Conservation (phyloP, 2,329 filamentous ascomycete genomes). For the Tolypocladium ovalisporum region DNA sequence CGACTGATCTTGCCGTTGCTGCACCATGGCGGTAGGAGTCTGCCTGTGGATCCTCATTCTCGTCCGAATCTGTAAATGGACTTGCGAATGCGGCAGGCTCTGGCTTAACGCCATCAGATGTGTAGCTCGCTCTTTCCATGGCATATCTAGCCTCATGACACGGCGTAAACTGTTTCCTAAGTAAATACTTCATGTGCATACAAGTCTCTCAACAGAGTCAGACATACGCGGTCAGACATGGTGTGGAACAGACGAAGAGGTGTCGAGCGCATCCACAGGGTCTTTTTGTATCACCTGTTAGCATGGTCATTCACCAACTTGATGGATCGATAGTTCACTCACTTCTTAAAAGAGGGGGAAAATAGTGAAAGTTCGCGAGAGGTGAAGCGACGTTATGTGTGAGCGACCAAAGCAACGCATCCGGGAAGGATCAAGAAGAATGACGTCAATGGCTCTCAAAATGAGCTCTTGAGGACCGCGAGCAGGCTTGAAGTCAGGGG, state of each 20-base stretch:
- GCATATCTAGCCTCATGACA: background rate
- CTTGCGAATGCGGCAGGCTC: background rate
- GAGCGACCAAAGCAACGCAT: background rate
- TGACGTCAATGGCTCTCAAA: background rate
- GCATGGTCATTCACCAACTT: background rate
- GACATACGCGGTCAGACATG: background rate
- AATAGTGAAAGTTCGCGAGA: background rate
- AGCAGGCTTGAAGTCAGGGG: background rate
- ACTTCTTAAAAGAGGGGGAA: background rate
- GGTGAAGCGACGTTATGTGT: background rate
- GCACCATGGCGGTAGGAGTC: background rate
- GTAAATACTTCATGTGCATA: background rate
- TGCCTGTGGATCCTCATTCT: background rate
- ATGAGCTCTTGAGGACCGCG: background rate
- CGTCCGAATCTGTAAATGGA: background rate
- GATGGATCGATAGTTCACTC: background rate
- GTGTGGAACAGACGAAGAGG: background rate
- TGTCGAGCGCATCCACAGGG: background rate
- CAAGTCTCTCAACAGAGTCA: background rate
- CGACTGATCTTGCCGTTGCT: background rate
- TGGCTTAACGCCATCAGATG: background rate
- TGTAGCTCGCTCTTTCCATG: background rate
- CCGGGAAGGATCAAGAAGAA: background rate
- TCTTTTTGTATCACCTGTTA: background rate
- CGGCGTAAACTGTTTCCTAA: background rate